Evolutionary conservation across 257 asterid species (phyloP), one percentile per base, ranked within the genome.

Genomic region (Scutellaria baicalensis): DNA sequence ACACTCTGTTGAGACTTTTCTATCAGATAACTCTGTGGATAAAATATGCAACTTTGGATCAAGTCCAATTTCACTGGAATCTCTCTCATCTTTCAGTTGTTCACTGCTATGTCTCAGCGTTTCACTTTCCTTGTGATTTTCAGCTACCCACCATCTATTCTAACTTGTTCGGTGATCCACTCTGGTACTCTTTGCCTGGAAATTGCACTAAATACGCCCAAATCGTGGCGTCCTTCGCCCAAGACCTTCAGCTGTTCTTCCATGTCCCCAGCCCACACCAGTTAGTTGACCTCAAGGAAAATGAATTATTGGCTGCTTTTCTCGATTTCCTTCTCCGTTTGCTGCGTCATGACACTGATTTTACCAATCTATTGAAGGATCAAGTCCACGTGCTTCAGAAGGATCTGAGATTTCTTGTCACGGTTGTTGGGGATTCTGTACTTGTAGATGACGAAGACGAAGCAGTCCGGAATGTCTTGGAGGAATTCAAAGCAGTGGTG

Each of bases 361-460:
- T 23, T 0, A 52, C 12, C n/a, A 2, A 69, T 27, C 47, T 27
- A 1, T 9, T 57, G 11, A 47, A 51, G 38, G 59, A n/a, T 8
- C 7, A 3, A n/a, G 18, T 70, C 10, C 6, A 35, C 3, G 0
- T 1, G 36, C 61, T 71, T 3, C 31, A 33, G 8, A 58, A 59
- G 35, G 45, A 57, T 43, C 47, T 78, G 33, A 56, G 66, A 4
- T 69, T 56, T 63, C 66, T 68, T 39, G 21, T 68, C 27, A 38
- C 75, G 6, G 36, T 73, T 55, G 65, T 73, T 17, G 59, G 76
- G 5, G 77, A 78, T 33, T 2, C 14, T 2, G 11, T 38, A 23
- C 33, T 59, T 39, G 14, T 12, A 9, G 1, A 14, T 18, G 17
- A 18, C 14, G 48, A 38, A 64, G 18, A 23, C 3, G 72, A 17